Conservation (phyloP, 768 basidiomycete genomes). For the Naganishia friedmannii region DNA sequence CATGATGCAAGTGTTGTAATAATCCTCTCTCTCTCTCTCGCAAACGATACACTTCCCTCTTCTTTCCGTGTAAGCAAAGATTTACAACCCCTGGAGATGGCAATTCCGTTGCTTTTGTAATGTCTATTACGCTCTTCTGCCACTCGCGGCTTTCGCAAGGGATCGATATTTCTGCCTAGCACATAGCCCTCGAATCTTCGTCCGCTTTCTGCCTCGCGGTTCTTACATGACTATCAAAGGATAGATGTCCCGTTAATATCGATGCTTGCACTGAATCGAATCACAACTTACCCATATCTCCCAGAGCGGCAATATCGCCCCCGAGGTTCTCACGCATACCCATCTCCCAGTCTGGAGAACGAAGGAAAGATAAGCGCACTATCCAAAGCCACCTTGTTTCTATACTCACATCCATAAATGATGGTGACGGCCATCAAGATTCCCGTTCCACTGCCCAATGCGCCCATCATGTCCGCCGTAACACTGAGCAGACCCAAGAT, state of each 20-base stretch:
- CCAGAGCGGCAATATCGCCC: slow-evolving; percentile 75
- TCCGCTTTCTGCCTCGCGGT: neutral
- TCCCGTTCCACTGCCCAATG: slow-evolving; percentile 77
- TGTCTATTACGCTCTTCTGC: neutral
- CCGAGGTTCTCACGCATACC: slow-evolving; percentile 82
- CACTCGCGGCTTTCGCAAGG: too few species aligned
- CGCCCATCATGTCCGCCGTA: slow-evolving; percentile 88
- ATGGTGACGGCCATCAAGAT: slow-evolving; percentile 98
- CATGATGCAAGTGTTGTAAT: too few species aligned
- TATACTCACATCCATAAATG: slow-evolving; percentile 79
- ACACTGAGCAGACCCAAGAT: slow-evolving; percentile 88
- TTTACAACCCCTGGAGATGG: neutral
- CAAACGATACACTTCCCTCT: too few species aligned
- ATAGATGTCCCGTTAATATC: neutral
- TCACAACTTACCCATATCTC: slow-evolving; percentile 58
- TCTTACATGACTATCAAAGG: neutral
- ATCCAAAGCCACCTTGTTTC: neutral
- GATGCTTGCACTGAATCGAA: neutral
- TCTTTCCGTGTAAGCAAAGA: neutral
- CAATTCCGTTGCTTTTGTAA: neutral
- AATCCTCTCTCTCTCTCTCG: too few species aligned
- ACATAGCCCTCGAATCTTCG: too few species aligned
- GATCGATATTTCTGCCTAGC: too few species aligned
- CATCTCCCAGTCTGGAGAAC: slow-evolving; percentile 81
- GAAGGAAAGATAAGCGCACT: neutral